phyloP scores from a whole-genome alignment of 2,329 filamentous ascomycete genomes.

The Metarhizium guizhouense region DNA sequence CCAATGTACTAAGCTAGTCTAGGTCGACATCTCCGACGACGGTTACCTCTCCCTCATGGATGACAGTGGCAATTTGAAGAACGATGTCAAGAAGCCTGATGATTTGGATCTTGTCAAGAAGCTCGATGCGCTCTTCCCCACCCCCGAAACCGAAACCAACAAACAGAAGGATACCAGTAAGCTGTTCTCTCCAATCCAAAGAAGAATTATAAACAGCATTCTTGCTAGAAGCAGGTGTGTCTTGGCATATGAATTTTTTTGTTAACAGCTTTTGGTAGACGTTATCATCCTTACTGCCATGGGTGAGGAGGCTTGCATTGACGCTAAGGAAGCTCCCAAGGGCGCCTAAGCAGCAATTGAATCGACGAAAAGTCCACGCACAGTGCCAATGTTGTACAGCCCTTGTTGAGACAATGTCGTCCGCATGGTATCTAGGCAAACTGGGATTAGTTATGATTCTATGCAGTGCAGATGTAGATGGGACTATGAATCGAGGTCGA shows the following conservation, averaged over 20 bases:
- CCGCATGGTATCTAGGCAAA: conserved; percentile 17
- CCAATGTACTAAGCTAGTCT: conserved; percentile 12
- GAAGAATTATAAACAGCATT: neutral
- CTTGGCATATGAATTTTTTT: neutral
- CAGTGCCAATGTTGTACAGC: conserved; percentile 15
- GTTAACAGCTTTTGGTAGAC: conserved; percentile 42
- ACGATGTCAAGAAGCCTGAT: conserved; percentile 90
- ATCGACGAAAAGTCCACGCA: conserved; percentile 11
- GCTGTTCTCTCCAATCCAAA: conserved; percentile 27
- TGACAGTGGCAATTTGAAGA: conserved; percentile 79
- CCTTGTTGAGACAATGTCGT: conserved; percentile 13
- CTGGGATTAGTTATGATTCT: conserved; percentile 22
- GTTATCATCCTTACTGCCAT: conserved; percentile 91
- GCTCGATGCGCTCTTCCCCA: conserved; percentile 69
- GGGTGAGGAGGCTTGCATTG: conserved; percentile 87
- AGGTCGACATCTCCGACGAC: conserved; percentile 92
- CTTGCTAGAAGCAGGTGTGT: neutral
- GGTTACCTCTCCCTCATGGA: conserved; percentile 91
- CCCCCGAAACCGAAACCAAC: conserved; percentile 44
- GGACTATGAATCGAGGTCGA: conserved; percentile 31
- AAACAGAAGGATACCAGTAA: conserved; percentile 75
- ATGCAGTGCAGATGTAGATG: conserved; percentile 25
- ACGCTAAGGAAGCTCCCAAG: conserved; percentile 82
- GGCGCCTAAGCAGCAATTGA: conserved; percentile 46
- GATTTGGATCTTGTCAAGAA: conserved; percentile 72